These are phyloP conservation scores for Calonectria fujianensis DNA, from an alignment of 2,329 filamentous ascomycete species.

Conservation along the genomic window DNA sequence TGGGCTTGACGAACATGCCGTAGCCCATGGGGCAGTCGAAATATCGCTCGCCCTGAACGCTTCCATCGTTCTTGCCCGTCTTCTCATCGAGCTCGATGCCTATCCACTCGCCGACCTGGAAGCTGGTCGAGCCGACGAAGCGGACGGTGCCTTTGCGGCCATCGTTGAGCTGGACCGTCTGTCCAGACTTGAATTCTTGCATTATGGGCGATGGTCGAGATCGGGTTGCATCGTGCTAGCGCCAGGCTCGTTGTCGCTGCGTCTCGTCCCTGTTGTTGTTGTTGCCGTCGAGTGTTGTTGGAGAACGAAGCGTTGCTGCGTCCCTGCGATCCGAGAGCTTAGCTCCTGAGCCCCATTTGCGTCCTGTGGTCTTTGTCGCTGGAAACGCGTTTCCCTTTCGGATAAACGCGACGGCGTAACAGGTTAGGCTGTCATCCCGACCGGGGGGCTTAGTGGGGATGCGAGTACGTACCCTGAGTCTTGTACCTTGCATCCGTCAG, in stretches of 20 bases:
- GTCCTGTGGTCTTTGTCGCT: constrained; percentile 26
- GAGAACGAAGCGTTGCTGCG: constrained; percentile 28
- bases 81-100: constrained; percentile 90
- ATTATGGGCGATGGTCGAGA: constrained; percentile 57
- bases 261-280: constrained; percentile 27
- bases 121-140: constrained; percentile 86
- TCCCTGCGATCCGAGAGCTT: constrained; percentile 31
- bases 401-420: constrained; percentile 56
- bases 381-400: constrained; percentile 52
- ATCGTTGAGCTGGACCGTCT: constrained; percentile 86
- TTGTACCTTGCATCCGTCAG: constrained; percentile 19
- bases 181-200: constrained; percentile 78
- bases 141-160: constrained; percentile 85
- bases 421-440: constrained; percentile 27
- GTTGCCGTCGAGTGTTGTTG: constrained; percentile 30
- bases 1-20: constrained; percentile 90
- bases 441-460: constrained; percentile 4
- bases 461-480: constrained; percentile 13
- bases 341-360: constrained; percentile 48
- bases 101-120: constrained; percentile 90
- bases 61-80: constrained; percentile 94
- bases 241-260: constrained; percentile 30
- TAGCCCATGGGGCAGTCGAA: constrained; percentile 87
- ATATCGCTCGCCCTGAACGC: constrained; percentile 90
- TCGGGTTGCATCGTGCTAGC: constrained; percentile 59